phyloP scores from a whole-genome alignment of 1,139 yeast genomes.

The Candida tetrigidarum region DNA sequence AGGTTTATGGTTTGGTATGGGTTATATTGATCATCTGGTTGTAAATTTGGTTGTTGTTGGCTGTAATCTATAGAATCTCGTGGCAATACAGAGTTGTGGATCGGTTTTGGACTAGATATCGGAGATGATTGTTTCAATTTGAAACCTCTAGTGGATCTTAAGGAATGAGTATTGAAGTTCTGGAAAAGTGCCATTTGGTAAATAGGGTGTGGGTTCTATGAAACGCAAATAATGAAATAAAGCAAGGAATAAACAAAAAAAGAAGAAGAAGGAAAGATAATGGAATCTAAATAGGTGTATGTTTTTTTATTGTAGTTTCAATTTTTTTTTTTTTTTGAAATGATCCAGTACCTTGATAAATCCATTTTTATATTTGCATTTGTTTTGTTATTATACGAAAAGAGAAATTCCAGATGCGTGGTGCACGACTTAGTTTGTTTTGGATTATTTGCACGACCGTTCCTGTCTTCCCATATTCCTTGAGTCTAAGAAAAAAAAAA shows the following conservation, averaged over 20 bases:
- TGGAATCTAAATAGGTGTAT: background rate
- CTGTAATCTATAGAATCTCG: slow-evolving; percentile 9
- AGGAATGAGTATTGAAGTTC: slow-evolving; percentile 59
- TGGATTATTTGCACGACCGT: background rate
- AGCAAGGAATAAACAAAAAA: background rate
- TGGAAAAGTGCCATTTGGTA: slow-evolving; percentile 55
- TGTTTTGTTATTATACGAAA: slow-evolving; percentile 6
- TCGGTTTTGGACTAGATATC: slow-evolving; percentile 46
- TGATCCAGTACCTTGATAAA: background rate
- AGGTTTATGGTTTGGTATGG: slow-evolving; percentile 33
- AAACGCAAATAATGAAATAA: background rate
- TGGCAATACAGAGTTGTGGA: slow-evolving; percentile 39
- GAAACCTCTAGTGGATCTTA: slow-evolving; percentile 59
- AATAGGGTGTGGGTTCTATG: background rate
- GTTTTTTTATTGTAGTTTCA: background rate
- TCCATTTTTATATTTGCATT: too few species aligned
- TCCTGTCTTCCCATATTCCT: background rate
- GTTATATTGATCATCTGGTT: slow-evolving; percentile 27
- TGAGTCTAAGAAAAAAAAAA: background rate
- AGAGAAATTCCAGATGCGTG: background rate
- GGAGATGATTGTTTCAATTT: slow-evolving; percentile 48
- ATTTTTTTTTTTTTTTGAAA: slow-evolving; percentile 2
- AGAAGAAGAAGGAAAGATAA: background rate
- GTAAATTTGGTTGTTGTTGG: slow-evolving; percentile 20
- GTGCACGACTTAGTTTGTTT: background rate